Percentiles rank a stretch among this genome's conserved stretches.
These are phyloP conservation scores for Aspergillus sp. DNA, from an alignment of 2,329 filamentous ascomycete genomes.

Conservation along the genomic window DNA sequence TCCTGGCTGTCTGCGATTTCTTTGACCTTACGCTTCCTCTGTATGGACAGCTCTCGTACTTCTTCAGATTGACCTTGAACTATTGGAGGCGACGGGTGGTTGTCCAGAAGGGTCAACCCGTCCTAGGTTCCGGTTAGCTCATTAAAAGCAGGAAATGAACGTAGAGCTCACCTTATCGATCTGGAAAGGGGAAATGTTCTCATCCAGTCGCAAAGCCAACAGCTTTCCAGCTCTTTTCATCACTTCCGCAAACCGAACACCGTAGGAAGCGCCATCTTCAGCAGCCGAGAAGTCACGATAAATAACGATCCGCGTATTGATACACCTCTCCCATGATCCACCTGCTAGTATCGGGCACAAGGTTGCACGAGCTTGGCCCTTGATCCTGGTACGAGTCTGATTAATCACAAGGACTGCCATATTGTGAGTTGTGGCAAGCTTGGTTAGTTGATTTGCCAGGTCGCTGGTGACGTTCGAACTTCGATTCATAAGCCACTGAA, in stretches of 20 bases:
- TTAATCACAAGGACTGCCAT: constrained; percentile 76
- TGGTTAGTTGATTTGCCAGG: constrained; percentile 65
- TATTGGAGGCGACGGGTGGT: neutral
- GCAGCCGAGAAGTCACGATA: constrained; percentile 73
- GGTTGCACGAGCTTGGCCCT: constrained; percentile 66
- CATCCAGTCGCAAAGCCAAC: constrained; percentile 30
- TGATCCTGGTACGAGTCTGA: constrained; percentile 82
- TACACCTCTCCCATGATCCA: constrained; percentile 76
- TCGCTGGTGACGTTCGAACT: constrained; percentile 68
- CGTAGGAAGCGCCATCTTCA: constrained; percentile 48
- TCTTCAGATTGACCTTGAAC: constrained; percentile 14
- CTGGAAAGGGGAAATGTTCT: constrained; percentile 44
- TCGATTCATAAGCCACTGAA: constrained; percentile 40
- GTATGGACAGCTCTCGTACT: constrained; percentile 18
- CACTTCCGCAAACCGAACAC: constrained; percentile 64
- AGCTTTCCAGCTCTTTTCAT: constrained; percentile 66
- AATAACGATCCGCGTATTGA: constrained; percentile 74
- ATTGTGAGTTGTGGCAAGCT: constrained; percentile 73
- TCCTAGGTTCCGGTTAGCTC: constrained; percentile 15
- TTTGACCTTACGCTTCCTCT: constrained; percentile 48
- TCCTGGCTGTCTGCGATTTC: constrained; percentile 53
- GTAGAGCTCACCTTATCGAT: constrained; percentile 41
- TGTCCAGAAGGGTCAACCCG: constrained; percentile 20
- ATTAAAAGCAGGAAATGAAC: neutral
- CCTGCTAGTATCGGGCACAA: constrained; percentile 77